Evolutionary conservation across 306 rosid species (phyloP).

Genomic region (Adenanthera pavonina): DNA sequence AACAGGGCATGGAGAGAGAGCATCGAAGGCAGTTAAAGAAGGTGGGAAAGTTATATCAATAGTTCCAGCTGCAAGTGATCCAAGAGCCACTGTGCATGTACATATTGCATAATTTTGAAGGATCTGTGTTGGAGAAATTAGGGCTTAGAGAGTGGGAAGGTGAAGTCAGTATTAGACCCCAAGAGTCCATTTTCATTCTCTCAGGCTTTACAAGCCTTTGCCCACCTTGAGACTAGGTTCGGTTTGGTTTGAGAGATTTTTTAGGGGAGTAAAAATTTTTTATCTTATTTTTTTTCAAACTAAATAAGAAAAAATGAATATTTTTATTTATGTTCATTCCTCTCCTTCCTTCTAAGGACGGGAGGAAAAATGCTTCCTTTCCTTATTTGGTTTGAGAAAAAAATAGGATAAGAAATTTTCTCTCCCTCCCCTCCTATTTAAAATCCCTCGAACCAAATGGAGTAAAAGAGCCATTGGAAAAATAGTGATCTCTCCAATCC

Average conservation of each 20-base stretch:
- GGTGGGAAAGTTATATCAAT: neutral
- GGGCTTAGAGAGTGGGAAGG: constrained; percentile 67
- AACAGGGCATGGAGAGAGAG: neutral
- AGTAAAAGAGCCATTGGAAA: constrained; percentile 59
- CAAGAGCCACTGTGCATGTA: neutral
- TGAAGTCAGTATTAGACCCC: constrained; percentile 71
- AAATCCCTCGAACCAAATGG: no score
- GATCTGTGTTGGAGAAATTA: constrained; percentile 56
- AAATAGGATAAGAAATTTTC: no score
- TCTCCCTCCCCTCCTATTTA: no score
- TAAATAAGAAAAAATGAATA: no score
- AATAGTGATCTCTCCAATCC: constrained; percentile 65
- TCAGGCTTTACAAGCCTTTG: constrained; percentile 54
- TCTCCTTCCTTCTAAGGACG: no score
- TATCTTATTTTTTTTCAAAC: no score
- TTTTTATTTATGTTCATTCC: no score
- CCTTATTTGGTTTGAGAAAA: no score
- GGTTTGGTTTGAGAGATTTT: no score
- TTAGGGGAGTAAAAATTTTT: no score
- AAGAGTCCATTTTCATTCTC: constrained; percentile 66
- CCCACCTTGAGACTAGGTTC: constrained; percentile 52
- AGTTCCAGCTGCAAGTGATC: neutral
- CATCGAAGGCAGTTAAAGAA: neutral
- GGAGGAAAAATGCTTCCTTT: no score
- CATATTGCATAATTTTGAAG: constrained; percentile 3